Evolutionary conservation across 306 rosid species (phyloP).

Genomic region (Vicia faba): DNA sequence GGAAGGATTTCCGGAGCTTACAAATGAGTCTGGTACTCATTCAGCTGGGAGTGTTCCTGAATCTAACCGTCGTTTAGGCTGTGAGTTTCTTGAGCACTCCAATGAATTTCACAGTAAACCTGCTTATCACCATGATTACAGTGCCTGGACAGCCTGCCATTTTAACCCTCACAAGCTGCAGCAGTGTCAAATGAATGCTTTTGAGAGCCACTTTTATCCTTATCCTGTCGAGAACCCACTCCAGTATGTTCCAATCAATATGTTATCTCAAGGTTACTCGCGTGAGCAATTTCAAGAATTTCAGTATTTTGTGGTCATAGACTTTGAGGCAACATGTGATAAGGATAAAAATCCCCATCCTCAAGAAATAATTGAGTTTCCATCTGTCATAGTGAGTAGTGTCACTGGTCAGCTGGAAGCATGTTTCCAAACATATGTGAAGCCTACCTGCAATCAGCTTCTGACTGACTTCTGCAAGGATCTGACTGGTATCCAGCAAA

Average conservation of each 20-base stretch:
- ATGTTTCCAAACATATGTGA: constrained; percentile 89
- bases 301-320: constrained; percentile 95
- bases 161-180: constrained; percentile 71
- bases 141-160: constrained; percentile 67
- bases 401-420: constrained; percentile 91
- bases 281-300: constrained; percentile 79
- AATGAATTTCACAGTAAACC: constrained; percentile 62
- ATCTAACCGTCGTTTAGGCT: constrained; percentile 49
- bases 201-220: constrained; percentile 67
- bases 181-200: constrained; percentile 72
- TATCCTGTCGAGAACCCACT: constrained; percentile 61
- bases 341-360: constrained; percentile 88
- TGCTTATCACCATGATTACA: constrained; percentile 59
- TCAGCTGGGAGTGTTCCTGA: constrained; percentile 59
- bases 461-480: constrained; percentile 92
- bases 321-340: constrained; percentile 95
- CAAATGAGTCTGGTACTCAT: constrained; percentile 52
- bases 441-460: constrained; percentile 82
- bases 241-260: constrained; percentile 63
- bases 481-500: constrained; percentile 93
- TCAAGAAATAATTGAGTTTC: constrained; percentile 94
- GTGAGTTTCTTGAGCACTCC: constrained; percentile 63
- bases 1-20: constrained; percentile 53
- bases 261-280: constrained; percentile 66
- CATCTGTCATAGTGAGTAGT: constrained; percentile 92